phyloP scores from a whole-genome alignment of 768 basidiomycete species.

The Rhizopogon sp. region DNA sequence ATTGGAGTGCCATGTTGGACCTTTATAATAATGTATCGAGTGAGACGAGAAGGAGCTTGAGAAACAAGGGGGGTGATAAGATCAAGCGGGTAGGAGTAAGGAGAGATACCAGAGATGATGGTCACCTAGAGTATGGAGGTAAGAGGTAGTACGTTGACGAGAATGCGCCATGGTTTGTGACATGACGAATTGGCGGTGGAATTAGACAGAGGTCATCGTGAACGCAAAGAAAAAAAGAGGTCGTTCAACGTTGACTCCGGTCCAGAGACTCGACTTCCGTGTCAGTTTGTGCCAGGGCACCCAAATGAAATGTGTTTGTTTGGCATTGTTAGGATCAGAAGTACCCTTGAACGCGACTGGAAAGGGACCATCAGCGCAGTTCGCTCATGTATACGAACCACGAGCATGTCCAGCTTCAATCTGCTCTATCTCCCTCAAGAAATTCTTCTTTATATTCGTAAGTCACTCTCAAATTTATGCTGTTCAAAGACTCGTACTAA shows the following conservation, averaged over 20 bases:
- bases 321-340: slow-evolving; percentile 13
- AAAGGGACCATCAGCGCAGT: too few relatives aligned
- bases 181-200: slow-evolving; percentile 2
- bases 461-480: slow-evolving; percentile 10
- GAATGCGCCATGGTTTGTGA: slow-evolving; percentile 10
- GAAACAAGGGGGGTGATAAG: not conserved
- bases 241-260: not conserved
- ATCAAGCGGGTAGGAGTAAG: slow-evolving; percentile 6
- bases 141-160: slow-evolving; percentile 2
- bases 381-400: too few relatives aligned
- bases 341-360: not conserved
- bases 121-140: not conserved
- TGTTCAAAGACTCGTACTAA: too few relatives aligned
- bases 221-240: not conserved
- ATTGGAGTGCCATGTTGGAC: slow-evolving; percentile 25
- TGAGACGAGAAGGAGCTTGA: not conserved
- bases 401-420: not conserved
- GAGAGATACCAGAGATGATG: slow-evolving; percentile 6
- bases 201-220: slow-evolving; percentile 14
- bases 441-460: slow-evolving; percentile 54
- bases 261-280: not conserved
- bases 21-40: not conserved
- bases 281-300: not conserved
- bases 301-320: slow-evolving; percentile 7
- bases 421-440: slow-evolving; percentile 47